Percentiles rank a stretch among this genome's conserved stretches.
Evolutionary conservation across 2,329 filamentous ascomycete species (phyloP).

Genomic region (Phymatotrichopsis omnivora): DNA sequence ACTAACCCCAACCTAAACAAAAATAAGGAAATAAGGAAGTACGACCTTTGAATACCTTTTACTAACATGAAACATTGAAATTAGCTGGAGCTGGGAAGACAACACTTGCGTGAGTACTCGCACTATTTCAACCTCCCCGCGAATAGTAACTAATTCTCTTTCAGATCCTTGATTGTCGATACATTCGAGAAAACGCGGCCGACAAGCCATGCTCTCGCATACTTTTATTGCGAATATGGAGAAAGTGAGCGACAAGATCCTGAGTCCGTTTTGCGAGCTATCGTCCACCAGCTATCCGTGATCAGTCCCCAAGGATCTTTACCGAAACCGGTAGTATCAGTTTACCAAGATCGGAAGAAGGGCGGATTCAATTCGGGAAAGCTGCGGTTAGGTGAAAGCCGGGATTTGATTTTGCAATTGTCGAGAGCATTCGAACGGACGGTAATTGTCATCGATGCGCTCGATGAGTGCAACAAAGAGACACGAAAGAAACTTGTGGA

Average conservation of each 20-base stretch:
- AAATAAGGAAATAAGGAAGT: too few species aligned
- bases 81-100: slow-evolving; percentile 31
- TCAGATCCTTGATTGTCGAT: slow-evolving; percentile 8
- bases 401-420: slow-evolving; percentile 2
- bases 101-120: slow-evolving; percentile 33
- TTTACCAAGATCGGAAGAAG: slow-evolving; percentile 5
- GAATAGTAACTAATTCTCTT: too few species aligned
- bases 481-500: slow-evolving; percentile 5
- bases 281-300: slow-evolving; percentile 26
- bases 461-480: slow-evolving; percentile 13
- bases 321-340: slow-evolving; percentile 20
- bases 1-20: too few species aligned
- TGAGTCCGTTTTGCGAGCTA: slow-evolving; percentile 32
- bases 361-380: neutral
- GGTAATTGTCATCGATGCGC: slow-evolving; percentile 16
- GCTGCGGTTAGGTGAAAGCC: neutral
- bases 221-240: slow-evolving; percentile 35
- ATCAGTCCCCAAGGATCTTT: neutral
- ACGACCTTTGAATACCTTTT: slow-evolving; percentile 29
- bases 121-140: too few species aligned
- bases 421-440: slow-evolving; percentile 9
- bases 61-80: slow-evolving; percentile 5
- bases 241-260: slow-evolving; percentile 28
- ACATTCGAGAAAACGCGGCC: slow-evolving; percentile 24
- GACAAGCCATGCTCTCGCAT: slow-evolving; percentile 30